These are phyloP conservation scores for Cladosporium sphaerospermum DNA, from an alignment of 2,329 filamentous ascomycete species.

Conservation along the genomic window DNA sequence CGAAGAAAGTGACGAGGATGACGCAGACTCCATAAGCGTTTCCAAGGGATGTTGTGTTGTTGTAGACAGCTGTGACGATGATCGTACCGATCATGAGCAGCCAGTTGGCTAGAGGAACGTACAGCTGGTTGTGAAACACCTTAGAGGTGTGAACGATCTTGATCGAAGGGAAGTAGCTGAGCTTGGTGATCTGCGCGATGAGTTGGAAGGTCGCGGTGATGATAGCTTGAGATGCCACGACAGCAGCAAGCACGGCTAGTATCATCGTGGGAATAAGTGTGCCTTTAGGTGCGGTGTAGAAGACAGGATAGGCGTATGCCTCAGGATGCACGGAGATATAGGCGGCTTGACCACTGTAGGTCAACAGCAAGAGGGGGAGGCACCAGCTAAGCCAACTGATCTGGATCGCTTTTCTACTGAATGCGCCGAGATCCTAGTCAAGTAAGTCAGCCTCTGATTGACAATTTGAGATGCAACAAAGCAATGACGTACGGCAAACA, in stretches of 20 bases:
- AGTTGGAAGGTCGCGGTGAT: conserved; percentile 66
- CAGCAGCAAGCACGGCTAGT: conserved; percentile 58
- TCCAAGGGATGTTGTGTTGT: conserved; percentile 48
- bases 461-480: too few relatives aligned
- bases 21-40: conserved; percentile 76
- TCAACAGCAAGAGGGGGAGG: conserved; percentile 61
- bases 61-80: conserved; percentile 59
- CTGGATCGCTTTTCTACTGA: conserved; percentile 58
- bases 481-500: conserved; percentile 51
- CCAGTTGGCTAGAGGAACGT: conserved; percentile 72
- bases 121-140: conserved; percentile 67
- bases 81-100: conserved; percentile 69
- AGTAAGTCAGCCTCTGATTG: neutral
- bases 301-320: conserved; percentile 68
- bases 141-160: conserved; percentile 65
- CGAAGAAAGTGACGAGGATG: conserved; percentile 73
- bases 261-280: conserved; percentile 63
- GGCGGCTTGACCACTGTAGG: conserved; percentile 69
- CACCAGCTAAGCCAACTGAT: conserved; percentile 61
- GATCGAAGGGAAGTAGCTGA: conserved; percentile 70
- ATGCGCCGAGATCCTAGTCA: conserved; percentile 60
- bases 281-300: conserved; percentile 61
- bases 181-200: conserved; percentile 66
- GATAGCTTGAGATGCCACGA: conserved; percentile 73
- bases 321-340: conserved; percentile 57